Percentiles rank a stretch among this genome's conserved stretches.
Evolutionary conservation across 2,329 filamentous ascomycete genomes (phyloP).

Genomic region (Fusarium avenaceum): DNA sequence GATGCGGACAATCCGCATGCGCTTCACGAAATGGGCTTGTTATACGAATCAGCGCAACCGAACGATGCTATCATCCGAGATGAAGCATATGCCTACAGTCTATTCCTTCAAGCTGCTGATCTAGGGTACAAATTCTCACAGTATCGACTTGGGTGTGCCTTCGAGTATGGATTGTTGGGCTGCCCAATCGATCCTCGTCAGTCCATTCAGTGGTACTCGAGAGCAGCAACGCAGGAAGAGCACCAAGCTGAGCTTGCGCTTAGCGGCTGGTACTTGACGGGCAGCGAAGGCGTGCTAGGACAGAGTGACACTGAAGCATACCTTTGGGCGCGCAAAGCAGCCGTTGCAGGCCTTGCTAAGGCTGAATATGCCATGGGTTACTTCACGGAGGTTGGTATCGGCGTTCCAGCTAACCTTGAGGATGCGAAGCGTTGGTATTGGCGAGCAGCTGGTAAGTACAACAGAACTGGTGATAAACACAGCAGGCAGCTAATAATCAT

Average conservation of each 20-base stretch:
- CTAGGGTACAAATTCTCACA: constrained; percentile 96
- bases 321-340: constrained; percentile 95
- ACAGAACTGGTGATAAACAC: background rate
- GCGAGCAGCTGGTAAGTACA: constrained; percentile 87
- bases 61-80: constrained; percentile 85
- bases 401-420: constrained; percentile 85
- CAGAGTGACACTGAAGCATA: constrained; percentile 98
- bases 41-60: constrained; percentile 73
- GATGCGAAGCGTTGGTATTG: constrained; percentile 99
- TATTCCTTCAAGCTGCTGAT: constrained; percentile 88
- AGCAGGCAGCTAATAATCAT: constrained; percentile 47
- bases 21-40: constrained; percentile 84
- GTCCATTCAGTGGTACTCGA: constrained; percentile 94
- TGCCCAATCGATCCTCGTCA: constrained; percentile 85
- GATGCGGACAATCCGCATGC: constrained; percentile 94
- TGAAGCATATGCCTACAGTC: constrained; percentile 81
- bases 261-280: constrained; percentile 95
- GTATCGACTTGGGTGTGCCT: constrained; percentile 87
- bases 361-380: constrained; percentile 98
- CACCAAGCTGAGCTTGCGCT: constrained; percentile 90
- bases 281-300: constrained; percentile 85
- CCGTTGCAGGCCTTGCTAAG: constrained; percentile 87
- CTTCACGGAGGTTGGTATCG: constrained; percentile 95
- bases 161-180: constrained; percentile 88
- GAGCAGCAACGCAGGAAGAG: constrained; percentile 91